Conservation (phyloP, 129 eudicot genomes). For the Glebionis coronaria region DNA sequence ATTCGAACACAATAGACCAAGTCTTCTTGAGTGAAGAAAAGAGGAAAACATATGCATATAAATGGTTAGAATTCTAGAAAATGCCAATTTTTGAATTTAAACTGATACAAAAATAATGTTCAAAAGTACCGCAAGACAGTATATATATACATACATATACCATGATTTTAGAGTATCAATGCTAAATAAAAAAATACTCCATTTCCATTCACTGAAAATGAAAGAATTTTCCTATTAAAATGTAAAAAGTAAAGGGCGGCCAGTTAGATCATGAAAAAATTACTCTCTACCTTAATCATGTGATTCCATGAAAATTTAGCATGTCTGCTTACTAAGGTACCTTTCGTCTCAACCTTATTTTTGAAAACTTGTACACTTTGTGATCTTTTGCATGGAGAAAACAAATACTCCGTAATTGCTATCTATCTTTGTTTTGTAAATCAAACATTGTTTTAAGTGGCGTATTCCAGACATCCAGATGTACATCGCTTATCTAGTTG, state of each 20-base stretch:
- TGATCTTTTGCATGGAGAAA: too few species aligned
- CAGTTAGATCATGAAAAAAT: neutral
- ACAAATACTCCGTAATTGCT: too few species aligned
- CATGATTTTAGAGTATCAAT: neutral
- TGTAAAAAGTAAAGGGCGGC: neutral
- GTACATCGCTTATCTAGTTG: too few species aligned
- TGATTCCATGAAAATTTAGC: too few species aligned
- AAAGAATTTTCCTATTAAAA: neutral
- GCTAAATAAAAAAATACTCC: neutral
- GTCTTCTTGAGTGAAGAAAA: neutral
- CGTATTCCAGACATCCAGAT: too few species aligned
- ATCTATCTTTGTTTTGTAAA: too few species aligned
- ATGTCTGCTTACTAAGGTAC: too few species aligned
- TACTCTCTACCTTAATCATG: too few species aligned
- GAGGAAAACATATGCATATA: neutral
- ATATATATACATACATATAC: neutral
- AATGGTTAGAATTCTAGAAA: neutral
- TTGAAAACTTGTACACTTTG: too few species aligned
- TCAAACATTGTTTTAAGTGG: too few species aligned
- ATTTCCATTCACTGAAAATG: neutral
- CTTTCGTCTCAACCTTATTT: too few species aligned
- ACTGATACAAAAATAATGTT: neutral
- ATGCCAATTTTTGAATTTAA: neutral
- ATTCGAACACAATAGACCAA: constrained; percentile 9
- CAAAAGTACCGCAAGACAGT: neutral